These are phyloP conservation scores for Fusarium austroafricanum DNA, from an alignment of 2,329 filamentous ascomycete species.

Conservation along the genomic window DNA sequence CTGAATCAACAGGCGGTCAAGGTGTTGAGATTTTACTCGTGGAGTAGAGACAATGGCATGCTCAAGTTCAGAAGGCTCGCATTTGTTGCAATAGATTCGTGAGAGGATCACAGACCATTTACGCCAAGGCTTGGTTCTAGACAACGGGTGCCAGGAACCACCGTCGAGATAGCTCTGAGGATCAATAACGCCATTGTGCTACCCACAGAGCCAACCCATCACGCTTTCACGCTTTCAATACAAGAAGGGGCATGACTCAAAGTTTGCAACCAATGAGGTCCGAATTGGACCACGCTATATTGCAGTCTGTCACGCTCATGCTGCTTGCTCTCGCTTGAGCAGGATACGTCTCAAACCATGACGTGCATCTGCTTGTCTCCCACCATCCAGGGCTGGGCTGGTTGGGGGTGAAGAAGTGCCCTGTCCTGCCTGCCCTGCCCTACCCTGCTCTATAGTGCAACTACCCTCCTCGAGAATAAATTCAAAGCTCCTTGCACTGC, in stretches of 20 bases:
- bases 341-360: constrained; percentile 46
- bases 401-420: constrained; percentile 23
- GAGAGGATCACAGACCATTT: constrained; percentile 3
- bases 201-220: constrained; percentile 24
- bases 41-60: not conserved
- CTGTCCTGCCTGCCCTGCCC: constrained; percentile 9
- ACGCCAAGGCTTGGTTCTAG: constrained; percentile 10
- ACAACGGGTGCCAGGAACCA: constrained; percentile 29
- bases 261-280: constrained; percentile 4
- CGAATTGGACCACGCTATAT: constrained; percentile 35
- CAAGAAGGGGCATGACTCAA: not conserved
- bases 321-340: constrained; percentile 37
- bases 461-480: constrained; percentile 39
- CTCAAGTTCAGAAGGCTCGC: constrained; percentile 15
- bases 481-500: constrained; percentile 21
- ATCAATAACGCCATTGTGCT: constrained; percentile 41
- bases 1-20: constrained; percentile 44
- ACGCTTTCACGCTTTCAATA: constrained; percentile 6
- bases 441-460: constrained; percentile 20
- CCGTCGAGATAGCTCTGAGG: constrained; percentile 32
- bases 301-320: constrained; percentile 40
- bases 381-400: constrained; percentile 16
- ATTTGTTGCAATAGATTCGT: constrained; percentile 2
- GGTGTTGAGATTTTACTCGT: constrained; percentile 14
- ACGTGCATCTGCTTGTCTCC: constrained; percentile 42